Evolutionary conservation across 257 asterid species (phyloP), one percentile per base, ranked within the genome.

Genomic region (Solanum medicagineum): DNA sequence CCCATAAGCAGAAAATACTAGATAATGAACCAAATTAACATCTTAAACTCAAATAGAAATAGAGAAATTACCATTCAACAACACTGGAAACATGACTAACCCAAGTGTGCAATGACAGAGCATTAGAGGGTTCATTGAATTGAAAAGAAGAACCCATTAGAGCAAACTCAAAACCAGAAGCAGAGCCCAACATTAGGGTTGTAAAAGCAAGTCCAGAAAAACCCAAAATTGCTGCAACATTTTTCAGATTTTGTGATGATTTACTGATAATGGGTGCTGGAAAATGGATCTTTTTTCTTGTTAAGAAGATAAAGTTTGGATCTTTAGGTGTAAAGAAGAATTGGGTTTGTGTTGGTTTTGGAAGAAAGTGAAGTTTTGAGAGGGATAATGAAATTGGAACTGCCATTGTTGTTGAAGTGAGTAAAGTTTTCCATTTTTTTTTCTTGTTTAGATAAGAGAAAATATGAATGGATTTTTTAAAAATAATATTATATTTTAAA

Each of bases 31-130:
- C 55, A 12, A 24, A 44, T 59, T 0, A 59, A 4, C 66, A 59
- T 59, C 66, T 59, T 59, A 20, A n/a, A n/a, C 32, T 59, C 66
- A 59, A 29, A 57, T 59, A 32, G 65, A 0, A 85, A 36, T 2
- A 42, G 53, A 47, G 87, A 10, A 1, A 66, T 45, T 90, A 96
- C 99, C 99, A 96, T 90, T 95, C 99, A n/a, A 91, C 94, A 40
- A 96, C 98, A 85, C 98, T 95, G 87, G 99, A 96, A 60, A 96
- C 97, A 80, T 96, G 99, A 87, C 94, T 90, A 75, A 94, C 92
- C 98, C 99, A 96, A 83, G 99, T 96, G 87, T 98, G 98, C 81
- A 96, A 89, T 60, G 99, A 96, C 26, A 96, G 95, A 14, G 98
- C 99, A 91, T 96, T 95, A 83, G 96, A 89, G 10, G 99, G 99